phyloP scores from a whole-genome alignment of 2,329 filamentous ascomycete genomes.

The Talaromyces piceae region DNA sequence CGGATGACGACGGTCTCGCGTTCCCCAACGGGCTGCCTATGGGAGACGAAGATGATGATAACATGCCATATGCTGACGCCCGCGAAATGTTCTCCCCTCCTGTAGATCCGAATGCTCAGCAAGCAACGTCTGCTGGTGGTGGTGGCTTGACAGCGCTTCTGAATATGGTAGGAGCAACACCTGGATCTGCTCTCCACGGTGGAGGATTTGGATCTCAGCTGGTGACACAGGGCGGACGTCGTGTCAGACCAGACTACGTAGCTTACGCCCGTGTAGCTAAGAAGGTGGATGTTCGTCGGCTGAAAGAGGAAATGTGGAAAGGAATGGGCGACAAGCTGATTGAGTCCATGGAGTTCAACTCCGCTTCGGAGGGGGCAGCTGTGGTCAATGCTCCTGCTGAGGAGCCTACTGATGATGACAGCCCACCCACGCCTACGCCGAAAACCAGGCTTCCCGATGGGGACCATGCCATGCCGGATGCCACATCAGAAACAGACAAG shows the following conservation, averaged over 20 bases:
- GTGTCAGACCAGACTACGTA: constrained; percentile 57
- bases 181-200: constrained; percentile 34
- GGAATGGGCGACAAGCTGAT: constrained; percentile 48
- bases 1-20: constrained; percentile 56
- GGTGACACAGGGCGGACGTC: constrained; percentile 51
- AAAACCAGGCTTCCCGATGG: constrained; percentile 26
- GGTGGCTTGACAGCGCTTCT: constrained; percentile 31
- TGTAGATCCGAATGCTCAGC: constrained; percentile 23
- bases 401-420: constrained; percentile 13
- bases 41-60: constrained; percentile 41
- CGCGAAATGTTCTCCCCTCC: constrained; percentile 42
- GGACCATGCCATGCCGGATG: constrained; percentile 19
- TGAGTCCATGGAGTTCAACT: constrained; percentile 26
- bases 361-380: constrained; percentile 20
- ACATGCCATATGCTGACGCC: constrained; percentile 42
- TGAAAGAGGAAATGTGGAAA: constrained; percentile 61
- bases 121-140: constrained; percentile 26
- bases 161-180: constrained; percentile 36
- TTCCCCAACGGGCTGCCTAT: constrained; percentile 40
- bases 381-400: constrained; percentile 14
- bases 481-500: constrained; percentile 35
- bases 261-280: constrained; percentile 60
- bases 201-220: constrained; percentile 56
- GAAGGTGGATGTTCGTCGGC: constrained; percentile 57
- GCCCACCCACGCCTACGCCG: constrained; percentile 19